Conservation (phyloP, 371 early-diverging fungal species). For the Mucor irregularis region DNA sequence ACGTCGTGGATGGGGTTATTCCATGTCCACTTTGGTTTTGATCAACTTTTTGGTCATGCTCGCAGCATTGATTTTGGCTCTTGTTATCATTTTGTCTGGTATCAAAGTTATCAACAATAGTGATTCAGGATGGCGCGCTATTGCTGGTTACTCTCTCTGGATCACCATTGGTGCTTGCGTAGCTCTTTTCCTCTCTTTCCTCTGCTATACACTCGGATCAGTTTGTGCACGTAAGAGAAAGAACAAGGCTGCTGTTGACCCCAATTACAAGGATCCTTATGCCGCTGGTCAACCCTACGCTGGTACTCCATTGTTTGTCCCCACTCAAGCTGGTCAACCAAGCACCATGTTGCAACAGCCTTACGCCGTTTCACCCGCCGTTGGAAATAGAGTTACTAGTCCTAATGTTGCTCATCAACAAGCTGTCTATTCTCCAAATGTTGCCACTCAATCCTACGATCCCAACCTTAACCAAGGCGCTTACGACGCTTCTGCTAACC, state of each 20-base stretch:
- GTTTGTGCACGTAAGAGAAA: conserved; percentile 1
- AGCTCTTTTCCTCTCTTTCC: conserved; percentile 17
- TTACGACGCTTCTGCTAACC: not conserved
- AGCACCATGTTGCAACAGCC: conserved; percentile 18
- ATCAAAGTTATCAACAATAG: conserved; percentile 13
- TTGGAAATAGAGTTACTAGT: conserved; percentile 1
- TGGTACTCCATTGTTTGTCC: not conserved
- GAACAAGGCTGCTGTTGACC: not conserved
- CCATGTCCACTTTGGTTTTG: conserved; percentile 28
- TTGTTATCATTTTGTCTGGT: conserved; percentile 25
- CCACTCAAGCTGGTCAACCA: not conserved
- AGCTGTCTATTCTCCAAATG: not conserved
- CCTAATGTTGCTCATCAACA: not conserved
- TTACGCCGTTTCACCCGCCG: not conserved
- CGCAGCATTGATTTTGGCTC: conserved; percentile 28
- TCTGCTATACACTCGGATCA: conserved; percentile 10
- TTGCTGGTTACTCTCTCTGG: conserved; percentile 38
- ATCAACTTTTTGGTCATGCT: conserved; percentile 36
- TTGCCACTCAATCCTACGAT: too few species aligned
- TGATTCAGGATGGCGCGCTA: conserved; percentile 23
- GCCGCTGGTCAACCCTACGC: conserved; percentile 1
- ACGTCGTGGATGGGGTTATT: conserved; percentile 20
- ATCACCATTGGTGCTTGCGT: conserved; percentile 32
- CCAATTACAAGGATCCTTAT: not conserved
- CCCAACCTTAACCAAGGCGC: not conserved